Evolutionary conservation across 208 protist species (phyloP), one percentile per base, ranked within the genome.

Genomic region (Wallacemonas collosoma): DNA sequence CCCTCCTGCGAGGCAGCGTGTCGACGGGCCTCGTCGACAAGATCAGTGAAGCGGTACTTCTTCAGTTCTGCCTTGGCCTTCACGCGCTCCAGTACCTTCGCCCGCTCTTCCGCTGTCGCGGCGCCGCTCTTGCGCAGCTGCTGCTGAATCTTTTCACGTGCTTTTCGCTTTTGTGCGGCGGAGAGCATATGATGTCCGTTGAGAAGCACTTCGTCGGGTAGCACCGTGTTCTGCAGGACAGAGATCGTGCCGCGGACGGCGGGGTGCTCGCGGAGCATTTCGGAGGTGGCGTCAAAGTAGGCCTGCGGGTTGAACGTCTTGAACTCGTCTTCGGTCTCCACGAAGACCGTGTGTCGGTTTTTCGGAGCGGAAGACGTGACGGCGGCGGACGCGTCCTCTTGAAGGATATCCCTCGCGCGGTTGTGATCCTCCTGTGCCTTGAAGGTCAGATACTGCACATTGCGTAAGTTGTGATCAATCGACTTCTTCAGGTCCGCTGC

Each of bases 301-400:
- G 82, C 82, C 7, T 86, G 73, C 5, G 93, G 77, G 61, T 92
- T 84, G 63, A 97, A 97, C 51, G 73, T 57, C 38, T 78, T 76
- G 64, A 95, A 95, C 45, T 94, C 86, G 12, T 93, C 89, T n/a
- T 94, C 88, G 35, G 50, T 75, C 36, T 97, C 87, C 2, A 93
- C 89, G 72, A 95, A 97, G 14, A 97, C 74, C 60, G 86, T 88
- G 76, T 97, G 93, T 45, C 87, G 95, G 77, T 97, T 97, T 44
- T 80, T 45, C 26, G 93, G 93, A 8, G 79, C 73, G 1, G 73
- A 69, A 15, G 85, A 75, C 3, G 87, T 93, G n/a, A 97, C 74
- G 17, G 88, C 88, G 1, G 77, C 73, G 0, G 80, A 68, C 14
- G 83, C 90, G 65, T 92, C 88, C 65, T 97, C 93, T 36, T 93